Percentiles rank a stretch among this genome's conserved stretches.
Evolutionary conservation across 306 rosid species (phyloP).

Genomic region (Casuarina cunninghamiana): DNA sequence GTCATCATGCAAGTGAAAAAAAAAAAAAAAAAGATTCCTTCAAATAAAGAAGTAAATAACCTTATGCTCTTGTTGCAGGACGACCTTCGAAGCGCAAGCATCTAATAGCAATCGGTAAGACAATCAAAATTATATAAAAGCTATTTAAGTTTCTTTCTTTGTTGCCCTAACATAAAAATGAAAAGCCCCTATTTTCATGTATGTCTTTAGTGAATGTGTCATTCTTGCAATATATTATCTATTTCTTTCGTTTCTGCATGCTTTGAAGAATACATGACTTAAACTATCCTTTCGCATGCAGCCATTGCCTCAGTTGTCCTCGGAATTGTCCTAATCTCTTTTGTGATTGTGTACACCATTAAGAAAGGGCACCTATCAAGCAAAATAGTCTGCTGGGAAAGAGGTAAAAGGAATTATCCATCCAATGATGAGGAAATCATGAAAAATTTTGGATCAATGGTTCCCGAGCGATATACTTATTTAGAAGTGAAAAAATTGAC

Average conservation of each 20-base stretch:
- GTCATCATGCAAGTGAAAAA: neutral
- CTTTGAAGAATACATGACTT: neutral
- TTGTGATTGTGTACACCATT: neutral
- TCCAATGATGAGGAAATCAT: slow-evolving; percentile 7
- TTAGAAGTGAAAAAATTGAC: slow-evolving; percentile 30
- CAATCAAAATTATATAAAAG: neutral
- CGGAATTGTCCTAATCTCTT: neutral
- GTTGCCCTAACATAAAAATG: neutral
- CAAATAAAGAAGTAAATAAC: neutral
- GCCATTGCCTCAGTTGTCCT: neutral
- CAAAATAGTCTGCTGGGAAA: neutral
- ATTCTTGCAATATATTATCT: neutral
- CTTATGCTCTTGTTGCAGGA: neutral
- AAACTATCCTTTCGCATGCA: neutral
- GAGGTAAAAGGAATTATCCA: neutral
- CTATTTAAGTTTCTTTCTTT: neutral
- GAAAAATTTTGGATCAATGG: slow-evolving; percentile 2
- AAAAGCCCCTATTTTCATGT: neutral
- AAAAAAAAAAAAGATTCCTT: neutral
- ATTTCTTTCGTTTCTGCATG: neutral
- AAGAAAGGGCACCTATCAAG: neutral
- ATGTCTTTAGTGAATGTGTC: neutral
- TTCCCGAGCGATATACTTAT: slow-evolving; percentile 28
- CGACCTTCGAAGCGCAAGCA: neutral
- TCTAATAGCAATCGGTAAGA: neutral